Percentiles rank a stretch among this genome's conserved stretches.
Evolutionary conservation across 768 basidiomycete genomes (phyloP).

Genomic region (Panus rudis): DNA sequence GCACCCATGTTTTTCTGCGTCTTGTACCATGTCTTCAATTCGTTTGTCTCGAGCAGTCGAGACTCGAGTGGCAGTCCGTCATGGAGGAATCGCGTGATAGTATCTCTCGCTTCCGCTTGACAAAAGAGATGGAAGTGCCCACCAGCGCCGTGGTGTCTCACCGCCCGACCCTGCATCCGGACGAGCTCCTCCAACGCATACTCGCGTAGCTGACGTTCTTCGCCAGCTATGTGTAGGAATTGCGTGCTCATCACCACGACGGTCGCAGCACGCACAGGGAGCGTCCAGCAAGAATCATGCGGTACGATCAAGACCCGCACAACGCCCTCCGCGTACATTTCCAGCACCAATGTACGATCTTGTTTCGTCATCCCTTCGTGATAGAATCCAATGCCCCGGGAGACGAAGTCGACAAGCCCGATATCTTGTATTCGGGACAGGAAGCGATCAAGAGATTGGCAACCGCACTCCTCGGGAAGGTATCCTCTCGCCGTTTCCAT

Average conservation of each 20-base stretch:
- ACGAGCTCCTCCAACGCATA: slow-evolving; percentile 78
- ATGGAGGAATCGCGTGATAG: slow-evolving; percentile 75
- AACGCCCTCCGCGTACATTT: slow-evolving; percentile 75
- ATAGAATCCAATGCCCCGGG: slow-evolving; percentile 85
- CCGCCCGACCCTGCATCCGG: slow-evolving; percentile 87
- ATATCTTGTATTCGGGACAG: slow-evolving; percentile 54
- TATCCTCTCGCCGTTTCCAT: slow-evolving; percentile 65
- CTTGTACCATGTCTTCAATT: slow-evolving; percentile 43
- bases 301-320: slow-evolving; percentile 78
- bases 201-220: slow-evolving; percentile 67
- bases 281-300: slow-evolving; percentile 78
- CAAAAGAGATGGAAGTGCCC: slow-evolving; percentile 85
- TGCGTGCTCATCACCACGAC: slow-evolving; percentile 94
- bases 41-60: slow-evolving; percentile 44
- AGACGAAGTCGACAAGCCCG: slow-evolving; percentile 61
- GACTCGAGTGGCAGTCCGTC: slow-evolving; percentile 92
- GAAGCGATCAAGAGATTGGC: slow-evolving; percentile 52
- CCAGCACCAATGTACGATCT: slow-evolving; percentile 70
- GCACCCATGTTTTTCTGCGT: slow-evolving; percentile 30
- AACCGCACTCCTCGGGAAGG: slow-evolving; percentile 41
- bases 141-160: slow-evolving; percentile 39
- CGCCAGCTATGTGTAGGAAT: slow-evolving; percentile 49
- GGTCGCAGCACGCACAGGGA: slow-evolving; percentile 75
- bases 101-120: slow-evolving; percentile 78
- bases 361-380: slow-evolving; percentile 60